A percentile compares a stretch with the other conserved stretches of the same genome.
Conservation (phyloP, 2,329 filamentous ascomycete species). For the Xenoacremonium recifei region DNA sequence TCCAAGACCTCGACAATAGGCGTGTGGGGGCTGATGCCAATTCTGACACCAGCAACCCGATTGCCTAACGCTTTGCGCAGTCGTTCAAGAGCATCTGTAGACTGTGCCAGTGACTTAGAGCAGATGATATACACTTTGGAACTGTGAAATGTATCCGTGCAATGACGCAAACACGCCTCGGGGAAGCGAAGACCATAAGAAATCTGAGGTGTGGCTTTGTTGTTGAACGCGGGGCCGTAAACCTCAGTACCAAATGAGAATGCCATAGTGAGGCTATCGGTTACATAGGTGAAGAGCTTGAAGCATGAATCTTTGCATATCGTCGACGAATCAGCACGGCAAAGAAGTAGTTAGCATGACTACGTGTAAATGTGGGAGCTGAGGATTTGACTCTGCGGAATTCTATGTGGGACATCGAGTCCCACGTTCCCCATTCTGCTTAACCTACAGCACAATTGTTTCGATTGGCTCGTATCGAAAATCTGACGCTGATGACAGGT, state of each 20-base stretch:
- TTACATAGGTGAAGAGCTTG: too few species aligned
- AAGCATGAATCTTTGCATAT: too few species aligned
- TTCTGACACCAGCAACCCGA: slow-evolving; percentile 42
- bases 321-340: too few species aligned
- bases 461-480: too few species aligned
- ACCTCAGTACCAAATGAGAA: slow-evolving; percentile 8
- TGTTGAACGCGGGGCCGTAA: slow-evolving; percentile 1
- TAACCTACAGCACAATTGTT: too few species aligned
- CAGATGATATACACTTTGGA: background rate
- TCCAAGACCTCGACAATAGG: slow-evolving; percentile 51
- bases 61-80: slow-evolving; percentile 40
- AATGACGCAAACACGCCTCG: slow-evolving; percentile 7
- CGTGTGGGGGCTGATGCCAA: slow-evolving; percentile 54
- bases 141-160: background rate
- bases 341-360: too few species aligned
- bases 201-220: slow-evolving; percentile 3
- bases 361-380: too few species aligned
- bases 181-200: slow-evolving; percentile 10
- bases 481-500: too few species aligned
- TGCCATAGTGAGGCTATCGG: too few species aligned
- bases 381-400: too few species aligned
- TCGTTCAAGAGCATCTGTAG: slow-evolving; percentile 42
- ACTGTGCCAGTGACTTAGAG: slow-evolving; percentile 46
- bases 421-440: too few species aligned
- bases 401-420: too few species aligned